Evolutionary conservation across 2,329 filamentous ascomycete species (phyloP), one percentile per base, ranked within the genome.

Genomic region (Colletotrichum somersetense): DNA sequence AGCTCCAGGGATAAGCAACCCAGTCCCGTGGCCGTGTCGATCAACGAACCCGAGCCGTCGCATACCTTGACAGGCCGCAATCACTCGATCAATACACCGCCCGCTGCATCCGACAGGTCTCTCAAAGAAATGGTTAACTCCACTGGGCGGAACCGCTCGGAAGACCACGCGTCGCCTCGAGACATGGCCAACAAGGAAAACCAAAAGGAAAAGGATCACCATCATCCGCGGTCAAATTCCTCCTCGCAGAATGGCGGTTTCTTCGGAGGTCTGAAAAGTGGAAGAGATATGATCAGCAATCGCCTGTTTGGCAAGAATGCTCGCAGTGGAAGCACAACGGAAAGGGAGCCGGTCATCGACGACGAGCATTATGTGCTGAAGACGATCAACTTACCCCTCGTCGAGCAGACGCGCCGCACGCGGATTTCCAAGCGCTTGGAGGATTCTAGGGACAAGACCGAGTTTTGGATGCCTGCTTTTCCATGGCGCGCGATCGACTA

Each of bases 381-480:
- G 76, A 91, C 97, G 55, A 94, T 98, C 80, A 97, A 96, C 77
- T 85, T 93, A 62, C 94, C 95, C 1, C 85, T 98, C 40, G 88
- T 97, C 35, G 92, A 97, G 80, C 96, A 98, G 82, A 95, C 95
- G 8, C 91, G 96, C n/a, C 86, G 91, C 74, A 98, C 96, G 0
- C 89, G 96, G 74, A 98, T 98, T 79, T 97, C 95, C 10, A 97
- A 96, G 82, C 90, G 92, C 40, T 85, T 98, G 55, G 94, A 97
- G 78, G 90, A 93, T 73, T 97, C 95, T 12, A 90, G 92, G 74
- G 96, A 98, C 79, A 98, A 98, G 86, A 98, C 96, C 0, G 96
- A 98, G 79, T 98, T 97, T 79, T 98, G 96, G 96, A 97, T 98
- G 95, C 96, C 96, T 16, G 93, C 95, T 8, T 91, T 98, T 71